Evolutionary conservation across 257 asterid genomes (phyloP), one percentile per base, ranked within the genome.

Genomic region (Leptodermis oblonga): DNA sequence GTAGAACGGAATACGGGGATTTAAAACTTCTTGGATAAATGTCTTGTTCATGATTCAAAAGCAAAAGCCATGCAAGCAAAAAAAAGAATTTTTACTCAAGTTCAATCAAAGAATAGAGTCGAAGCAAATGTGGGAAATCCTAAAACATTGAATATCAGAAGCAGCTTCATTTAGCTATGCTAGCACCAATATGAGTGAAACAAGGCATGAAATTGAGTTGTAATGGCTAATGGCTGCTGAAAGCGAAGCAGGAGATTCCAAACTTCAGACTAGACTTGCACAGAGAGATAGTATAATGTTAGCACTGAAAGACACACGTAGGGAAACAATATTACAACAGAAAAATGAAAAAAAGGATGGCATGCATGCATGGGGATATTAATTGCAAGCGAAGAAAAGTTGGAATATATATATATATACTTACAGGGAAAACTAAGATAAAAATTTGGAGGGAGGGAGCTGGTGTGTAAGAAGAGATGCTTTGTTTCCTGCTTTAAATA

Each of bases 351-450:
- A 68, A 70, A 86, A 70, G 74, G 36, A 33, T 23, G 62, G 62
- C 79, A 75, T 65, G 81, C 7, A 70, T 64, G n/a, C n/a, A n/a
- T n/a, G n/a, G n/a, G 81, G 77, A 76, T 79, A 56, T 83, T 73
- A 81, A 83, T 82, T 90, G 95, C n/a, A 93, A 90, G 97, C 94
- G 80, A 88, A 93, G 97, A 64, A 82, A 88, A 79, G 83, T 53
- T 72, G 82, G 84, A 77, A 84, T 82, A 60, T 60, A 60, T 60
- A 73, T 89, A 77, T 84, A 70, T 85, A 83, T 83, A 72, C 88
- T 75, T 81, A 73, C 87, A 80, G 84, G 76, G 81, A 80, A 87
- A 87, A 81, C 84, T 81, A 80, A 78, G 49, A 41, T 58, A 67
- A 48, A 67, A 10, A 76, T 77, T 84, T 68, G 75, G 73, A 70